A percentile compares a stretch with the other conserved stretches of the same genome.
These are phyloP conservation scores for Xylariaceae sp. DNA, from an alignment of 2,329 filamentous ascomycete genomes.

Conservation along the genomic window DNA sequence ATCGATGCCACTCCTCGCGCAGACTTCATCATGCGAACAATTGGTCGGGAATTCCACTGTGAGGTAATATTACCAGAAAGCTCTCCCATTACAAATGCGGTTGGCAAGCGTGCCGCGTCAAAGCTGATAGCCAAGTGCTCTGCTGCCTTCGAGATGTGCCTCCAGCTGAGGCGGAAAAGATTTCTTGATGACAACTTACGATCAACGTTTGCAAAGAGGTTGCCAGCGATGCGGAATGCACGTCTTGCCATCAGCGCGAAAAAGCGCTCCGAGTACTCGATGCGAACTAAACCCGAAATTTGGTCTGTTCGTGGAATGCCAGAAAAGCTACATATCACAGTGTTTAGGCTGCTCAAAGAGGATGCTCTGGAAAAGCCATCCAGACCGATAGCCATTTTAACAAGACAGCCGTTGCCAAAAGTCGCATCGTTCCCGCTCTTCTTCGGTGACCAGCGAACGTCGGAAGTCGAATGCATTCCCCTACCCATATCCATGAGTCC, in stretches of 20 bases:
- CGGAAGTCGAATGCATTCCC: conserved; percentile 48
- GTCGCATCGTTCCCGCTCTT: conserved; percentile 69
- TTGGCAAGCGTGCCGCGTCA: conserved; percentile 59
- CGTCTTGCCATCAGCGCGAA: conserved; percentile 76
- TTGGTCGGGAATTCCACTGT: conserved; percentile 61
- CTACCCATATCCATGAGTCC: conserved; percentile 41
- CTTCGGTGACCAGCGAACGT: conserved; percentile 60
- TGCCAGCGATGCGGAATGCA: conserved; percentile 84
- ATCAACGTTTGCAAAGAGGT: conserved; percentile 64
- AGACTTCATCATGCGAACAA: conserved; percentile 58
- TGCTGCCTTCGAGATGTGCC: conserved; percentile 80
- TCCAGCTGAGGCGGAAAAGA: conserved; percentile 60
- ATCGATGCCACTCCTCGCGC: conserved; percentile 32
- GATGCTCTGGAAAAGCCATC: conserved; percentile 54
- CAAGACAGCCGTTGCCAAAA: conserved; percentile 58
- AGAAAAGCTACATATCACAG: conserved; percentile 52
- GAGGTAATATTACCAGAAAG: conserved; percentile 74
- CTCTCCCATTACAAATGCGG: conserved; percentile 64
- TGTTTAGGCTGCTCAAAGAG: conserved; percentile 56
- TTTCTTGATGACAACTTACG: conserved; percentile 72
- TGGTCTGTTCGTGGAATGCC: conserved; percentile 58
- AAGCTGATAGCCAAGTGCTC: conserved; percentile 83
- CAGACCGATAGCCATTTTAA: conserved; percentile 66
- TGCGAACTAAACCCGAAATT: conserved; percentile 72
- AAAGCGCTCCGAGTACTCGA: conserved; percentile 67